These are phyloP conservation scores for Cyberlindnera amylophila DNA, from an alignment of 805 yeast species.

Conservation along the genomic window DNA sequence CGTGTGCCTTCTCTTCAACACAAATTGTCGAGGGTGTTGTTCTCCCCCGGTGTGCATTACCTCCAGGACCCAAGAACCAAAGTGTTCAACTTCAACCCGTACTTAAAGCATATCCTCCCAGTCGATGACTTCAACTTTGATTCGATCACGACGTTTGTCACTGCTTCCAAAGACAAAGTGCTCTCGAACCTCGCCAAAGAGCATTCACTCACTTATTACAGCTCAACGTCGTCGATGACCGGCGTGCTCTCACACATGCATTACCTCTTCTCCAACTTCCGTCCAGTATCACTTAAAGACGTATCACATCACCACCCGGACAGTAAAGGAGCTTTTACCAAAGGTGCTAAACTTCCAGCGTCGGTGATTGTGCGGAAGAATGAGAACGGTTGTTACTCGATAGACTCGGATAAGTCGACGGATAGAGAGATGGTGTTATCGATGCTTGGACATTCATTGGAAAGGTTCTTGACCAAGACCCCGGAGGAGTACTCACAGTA, in stretches of 20 bases:
- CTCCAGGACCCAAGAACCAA: constrained; percentile 75
- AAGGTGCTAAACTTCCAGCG: constrained; percentile 48
- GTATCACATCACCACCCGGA: constrained; percentile 44
- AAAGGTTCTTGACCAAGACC: constrained; percentile 64
- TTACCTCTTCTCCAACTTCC: constrained; percentile 55
- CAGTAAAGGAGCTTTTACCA: constrained; percentile 34
- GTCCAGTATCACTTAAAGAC: constrained; percentile 46
- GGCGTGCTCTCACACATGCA: constrained; percentile 72
- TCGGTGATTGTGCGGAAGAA: constrained; percentile 50
- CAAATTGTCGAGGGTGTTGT: constrained; percentile 65
- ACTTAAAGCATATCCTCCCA: constrained; percentile 54
- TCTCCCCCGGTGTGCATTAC: constrained; percentile 78
- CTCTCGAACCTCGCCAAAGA: constrained; percentile 46
- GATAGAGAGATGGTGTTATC: constrained; percentile 68
- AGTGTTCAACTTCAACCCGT: constrained; percentile 64
- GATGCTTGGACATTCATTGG: constrained; percentile 74
- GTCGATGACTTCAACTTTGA: constrained; percentile 65
- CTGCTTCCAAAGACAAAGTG: constrained; percentile 61
- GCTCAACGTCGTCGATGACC: constrained; percentile 91
- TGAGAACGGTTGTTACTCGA: constrained; percentile 43
- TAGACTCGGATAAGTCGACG: constrained; percentile 66
- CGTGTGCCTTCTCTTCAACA: constrained; percentile 55
- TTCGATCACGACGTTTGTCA: constrained; percentile 50
- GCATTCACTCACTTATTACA: constrained; percentile 41
- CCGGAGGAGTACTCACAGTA: constrained; percentile 46